Evolutionary conservation across 2,329 filamentous ascomycete species (phyloP).

Genomic region (Paracamarosporium sp.): DNA sequence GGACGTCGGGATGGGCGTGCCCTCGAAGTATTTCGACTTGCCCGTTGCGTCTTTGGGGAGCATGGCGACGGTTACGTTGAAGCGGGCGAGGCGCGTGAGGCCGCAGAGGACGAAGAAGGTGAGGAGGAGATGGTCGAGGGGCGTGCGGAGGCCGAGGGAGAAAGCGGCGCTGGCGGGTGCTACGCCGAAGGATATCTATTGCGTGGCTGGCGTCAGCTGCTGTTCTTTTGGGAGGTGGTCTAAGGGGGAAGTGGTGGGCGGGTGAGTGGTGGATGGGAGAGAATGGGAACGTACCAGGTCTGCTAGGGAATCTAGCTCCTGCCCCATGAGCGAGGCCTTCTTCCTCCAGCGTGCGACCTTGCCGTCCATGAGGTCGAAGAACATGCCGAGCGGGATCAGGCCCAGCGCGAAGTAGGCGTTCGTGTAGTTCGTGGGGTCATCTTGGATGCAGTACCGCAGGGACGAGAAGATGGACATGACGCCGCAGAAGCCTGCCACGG

Average conservation of each 20-base stretch:
- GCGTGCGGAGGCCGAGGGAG: slow-evolving; percentile 84
- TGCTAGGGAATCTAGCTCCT: slow-evolving; percentile 94
- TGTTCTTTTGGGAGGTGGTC: neutral
- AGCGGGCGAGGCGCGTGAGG: slow-evolving; percentile 89
- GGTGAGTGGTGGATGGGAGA: too few relatives aligned
- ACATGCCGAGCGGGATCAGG: slow-evolving; percentile 84
- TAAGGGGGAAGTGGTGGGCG: neutral
- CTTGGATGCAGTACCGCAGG: slow-evolving; percentile 86
- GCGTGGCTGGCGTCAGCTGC: neutral
- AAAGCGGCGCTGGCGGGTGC: slow-evolving; percentile 88
- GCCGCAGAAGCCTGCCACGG: slow-evolving; percentile 74
- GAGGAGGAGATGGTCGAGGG: slow-evolving; percentile 80
- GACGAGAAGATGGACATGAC: slow-evolving; percentile 97
- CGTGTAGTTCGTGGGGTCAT: slow-evolving; percentile 64
- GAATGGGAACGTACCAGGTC: slow-evolving; percentile 76
- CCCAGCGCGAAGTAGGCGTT: slow-evolving; percentile 83
- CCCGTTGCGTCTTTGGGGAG: slow-evolving; percentile 91
- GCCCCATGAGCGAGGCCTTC: slow-evolving; percentile 97
- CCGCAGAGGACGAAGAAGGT: slow-evolving; percentile 94
- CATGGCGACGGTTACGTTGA: slow-evolving; percentile 92
- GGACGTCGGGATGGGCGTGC: slow-evolving; percentile 92
- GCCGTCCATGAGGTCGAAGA: slow-evolving; percentile 98
- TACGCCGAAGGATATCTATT: slow-evolving; percentile 91
- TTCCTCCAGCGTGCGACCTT: slow-evolving; percentile 95
- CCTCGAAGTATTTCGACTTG: slow-evolving; percentile 96